phyloP scores from a whole-genome alignment of 345 rosid species.

The Reutealis trisperma region DNA sequence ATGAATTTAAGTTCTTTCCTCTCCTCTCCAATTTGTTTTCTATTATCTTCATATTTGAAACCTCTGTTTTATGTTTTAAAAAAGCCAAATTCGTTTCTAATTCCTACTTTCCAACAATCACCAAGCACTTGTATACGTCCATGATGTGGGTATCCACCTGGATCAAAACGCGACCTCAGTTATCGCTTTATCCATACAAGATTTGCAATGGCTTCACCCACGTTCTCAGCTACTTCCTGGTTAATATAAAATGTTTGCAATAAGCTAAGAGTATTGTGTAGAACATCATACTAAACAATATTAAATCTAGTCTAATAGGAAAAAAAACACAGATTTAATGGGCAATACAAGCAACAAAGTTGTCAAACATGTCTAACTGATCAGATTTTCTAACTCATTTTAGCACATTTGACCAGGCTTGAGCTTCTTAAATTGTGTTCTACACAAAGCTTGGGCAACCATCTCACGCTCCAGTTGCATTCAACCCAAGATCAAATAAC shows the following conservation, averaged over 20 bases:
- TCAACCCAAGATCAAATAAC: background rate
- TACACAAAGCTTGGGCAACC: background rate
- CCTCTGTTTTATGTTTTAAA: no score
- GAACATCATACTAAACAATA: background rate
- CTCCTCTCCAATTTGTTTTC: no score
- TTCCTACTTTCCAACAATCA: no score
- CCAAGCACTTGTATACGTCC: conserved; percentile 83
- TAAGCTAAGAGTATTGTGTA: background rate
- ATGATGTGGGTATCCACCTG: conserved; percentile 92
- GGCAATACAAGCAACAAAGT: background rate
- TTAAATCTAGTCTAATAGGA: background rate
- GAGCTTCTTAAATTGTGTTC: background rate
- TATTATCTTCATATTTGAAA: no score
- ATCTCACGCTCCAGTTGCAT: background rate
- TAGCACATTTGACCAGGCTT: background rate
- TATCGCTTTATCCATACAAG: conserved; percentile 90
- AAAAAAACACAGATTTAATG: background rate
- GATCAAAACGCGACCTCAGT: conserved; percentile 82
- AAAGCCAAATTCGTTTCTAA: no score
- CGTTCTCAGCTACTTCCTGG: conserved; percentile 86
- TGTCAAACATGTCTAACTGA: background rate
- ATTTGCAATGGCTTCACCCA: conserved; percentile 81
- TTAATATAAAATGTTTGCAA: background rate
- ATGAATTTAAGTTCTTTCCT: no score
- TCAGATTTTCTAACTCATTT: background rate